A percentile compares a stretch with the other conserved stretches of the same genome.
Conservation (phyloP, 2,329 filamentous ascomycete species). For the Capronia americana region DNA sequence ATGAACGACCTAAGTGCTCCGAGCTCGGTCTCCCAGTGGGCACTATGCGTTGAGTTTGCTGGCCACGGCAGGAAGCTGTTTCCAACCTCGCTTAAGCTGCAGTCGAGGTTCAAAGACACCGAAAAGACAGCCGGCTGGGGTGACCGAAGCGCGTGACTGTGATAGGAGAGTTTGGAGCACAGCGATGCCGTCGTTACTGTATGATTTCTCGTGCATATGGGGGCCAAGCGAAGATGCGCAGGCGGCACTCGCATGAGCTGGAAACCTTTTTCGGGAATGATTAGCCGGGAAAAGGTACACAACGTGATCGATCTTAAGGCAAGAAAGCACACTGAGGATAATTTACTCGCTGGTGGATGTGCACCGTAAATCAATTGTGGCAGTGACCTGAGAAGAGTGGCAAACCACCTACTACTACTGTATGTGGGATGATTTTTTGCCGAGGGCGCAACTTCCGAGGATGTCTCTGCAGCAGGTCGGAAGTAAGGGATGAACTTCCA, state of each 20-base stretch:
- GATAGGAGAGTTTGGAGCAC: slow-evolving; percentile 10
- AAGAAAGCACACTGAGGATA: slow-evolving; percentile 3
- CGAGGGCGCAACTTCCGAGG: neutral
- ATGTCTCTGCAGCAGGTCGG: neutral
- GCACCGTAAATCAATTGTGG: slow-evolving; percentile 16
- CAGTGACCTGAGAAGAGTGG: slow-evolving; percentile 16
- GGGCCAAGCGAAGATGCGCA: slow-evolving; percentile 8
- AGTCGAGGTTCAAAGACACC: slow-evolving; percentile 14
- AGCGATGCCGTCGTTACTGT: neutral
- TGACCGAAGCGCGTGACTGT: slow-evolving; percentile 9
- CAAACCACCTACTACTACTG: slow-evolving; percentile 4
- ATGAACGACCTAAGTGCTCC: neutral
- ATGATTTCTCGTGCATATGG: neutral
- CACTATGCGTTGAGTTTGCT: neutral
- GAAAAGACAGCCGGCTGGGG: slow-evolving; percentile 15
- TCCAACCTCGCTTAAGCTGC: slow-evolving; percentile 32
- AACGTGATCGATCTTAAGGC: neutral
- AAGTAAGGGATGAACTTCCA: slow-evolving; percentile 6
- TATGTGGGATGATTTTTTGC: neutral
- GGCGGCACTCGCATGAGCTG: slow-evolving; percentile 15
- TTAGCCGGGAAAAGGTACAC: slow-evolving; percentile 4
- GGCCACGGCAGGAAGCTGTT: neutral
- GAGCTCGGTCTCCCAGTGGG: neutral
- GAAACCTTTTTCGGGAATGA: slow-evolving; percentile 6
- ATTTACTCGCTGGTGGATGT: slow-evolving; percentile 5